phyloP scores from a whole-genome alignment of 371 early-diverging fungal species.

The Choanephora cucurbitarum region DNA sequence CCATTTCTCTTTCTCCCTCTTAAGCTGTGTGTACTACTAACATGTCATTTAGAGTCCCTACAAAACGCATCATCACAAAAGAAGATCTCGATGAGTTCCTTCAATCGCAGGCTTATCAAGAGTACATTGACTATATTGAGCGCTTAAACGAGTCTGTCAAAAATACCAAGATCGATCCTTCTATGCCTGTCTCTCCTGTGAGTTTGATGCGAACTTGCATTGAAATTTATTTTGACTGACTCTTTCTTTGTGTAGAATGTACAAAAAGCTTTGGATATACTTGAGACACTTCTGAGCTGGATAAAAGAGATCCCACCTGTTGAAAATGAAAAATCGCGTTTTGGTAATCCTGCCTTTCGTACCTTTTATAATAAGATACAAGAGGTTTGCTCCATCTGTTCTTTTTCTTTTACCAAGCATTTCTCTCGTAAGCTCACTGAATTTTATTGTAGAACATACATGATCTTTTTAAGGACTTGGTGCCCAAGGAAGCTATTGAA shows the following conservation, averaged over 20 bases:
- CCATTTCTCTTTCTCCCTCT: no score
- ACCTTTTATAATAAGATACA: slow-evolving; percentile 73
- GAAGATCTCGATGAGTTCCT: slow-evolving; percentile 84
- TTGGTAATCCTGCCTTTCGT: slow-evolving; percentile 92
- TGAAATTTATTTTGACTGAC: no score
- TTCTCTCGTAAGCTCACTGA: no score
- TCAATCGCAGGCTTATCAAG: slow-evolving; percentile 63
- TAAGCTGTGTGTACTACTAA: no score
- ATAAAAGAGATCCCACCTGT: slow-evolving; percentile 77
- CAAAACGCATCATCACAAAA: slow-evolving; percentile 78
- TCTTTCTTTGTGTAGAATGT: slow-evolving; percentile 47
- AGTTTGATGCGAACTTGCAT: no score
- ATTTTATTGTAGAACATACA: slow-evolving; percentile 20
- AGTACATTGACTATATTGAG: slow-evolving; percentile 69
- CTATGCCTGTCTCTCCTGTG: slow-evolving; percentile 54
- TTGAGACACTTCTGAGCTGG: slow-evolving; percentile 65
- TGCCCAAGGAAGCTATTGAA: slow-evolving; percentile 48
- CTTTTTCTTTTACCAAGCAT: no score
- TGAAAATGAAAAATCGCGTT: slow-evolving; percentile 77
- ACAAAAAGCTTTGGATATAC: slow-evolving; percentile 55
- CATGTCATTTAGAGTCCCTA: slow-evolving; percentile 41
- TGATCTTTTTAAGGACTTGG: slow-evolving; percentile 44
- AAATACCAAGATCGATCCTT: slow-evolving; percentile 60
- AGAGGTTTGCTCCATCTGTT: slow-evolving; percentile 43
- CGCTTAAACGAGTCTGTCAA: slow-evolving; percentile 72